Percentiles rank a stretch among this genome's conserved stretches.
Conservation (phyloP, 495 filamentous ascomycete genomes). For the Extremus antarcticus region DNA sequence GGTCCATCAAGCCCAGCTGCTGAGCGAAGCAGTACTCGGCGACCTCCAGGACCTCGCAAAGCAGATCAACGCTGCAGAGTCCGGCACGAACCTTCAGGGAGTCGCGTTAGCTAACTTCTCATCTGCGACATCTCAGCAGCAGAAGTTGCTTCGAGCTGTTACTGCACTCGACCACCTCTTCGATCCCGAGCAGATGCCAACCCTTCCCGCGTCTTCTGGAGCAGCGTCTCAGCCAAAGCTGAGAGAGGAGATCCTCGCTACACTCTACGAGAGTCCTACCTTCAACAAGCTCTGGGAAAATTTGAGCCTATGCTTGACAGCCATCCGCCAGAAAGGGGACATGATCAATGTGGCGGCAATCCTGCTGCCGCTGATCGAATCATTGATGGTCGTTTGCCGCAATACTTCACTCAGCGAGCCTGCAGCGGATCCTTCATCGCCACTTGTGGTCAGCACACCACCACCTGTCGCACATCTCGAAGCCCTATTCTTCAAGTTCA, state of each 20-base stretch:
- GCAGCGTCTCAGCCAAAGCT: slow-evolving; percentile 42
- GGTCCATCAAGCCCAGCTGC: slow-evolving; percentile 66
- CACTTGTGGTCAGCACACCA: slow-evolving; percentile 49
- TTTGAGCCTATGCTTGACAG: slow-evolving; percentile 79
- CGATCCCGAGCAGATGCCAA: slow-evolving; percentile 40
- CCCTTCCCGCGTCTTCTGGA: slow-evolving; percentile 28
- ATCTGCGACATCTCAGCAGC: slow-evolving; percentile 86
- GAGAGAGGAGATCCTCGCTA: slow-evolving; percentile 73
- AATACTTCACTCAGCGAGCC: slow-evolving; percentile 70
- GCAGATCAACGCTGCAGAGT: slow-evolving; percentile 75
- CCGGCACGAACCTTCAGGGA: slow-evolving; percentile 88
- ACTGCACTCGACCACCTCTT: slow-evolving; percentile 95
- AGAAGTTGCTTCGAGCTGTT: slow-evolving; percentile 84
- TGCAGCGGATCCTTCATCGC: slow-evolving; percentile 51
- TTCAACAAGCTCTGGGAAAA: slow-evolving; percentile 88
- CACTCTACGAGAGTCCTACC: slow-evolving; percentile 78
- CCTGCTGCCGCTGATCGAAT: slow-evolving; percentile 84
- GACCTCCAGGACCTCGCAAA: slow-evolving; percentile 80
- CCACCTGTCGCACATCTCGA: slow-evolving; percentile 74
- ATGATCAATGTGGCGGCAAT: slow-evolving; percentile 96
- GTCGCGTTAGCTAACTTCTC: slow-evolving; percentile 92
- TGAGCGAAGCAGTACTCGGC: slow-evolving; percentile 71
- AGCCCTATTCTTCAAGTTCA: slow-evolving; percentile 93
- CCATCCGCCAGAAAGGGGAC: slow-evolving; percentile 82
- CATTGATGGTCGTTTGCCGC: slow-evolving; percentile 98